Base-by-base conservation (phyloP, 2,329 filamentous ascomycete genomes). In the Cercospora berteroae region DNA sequence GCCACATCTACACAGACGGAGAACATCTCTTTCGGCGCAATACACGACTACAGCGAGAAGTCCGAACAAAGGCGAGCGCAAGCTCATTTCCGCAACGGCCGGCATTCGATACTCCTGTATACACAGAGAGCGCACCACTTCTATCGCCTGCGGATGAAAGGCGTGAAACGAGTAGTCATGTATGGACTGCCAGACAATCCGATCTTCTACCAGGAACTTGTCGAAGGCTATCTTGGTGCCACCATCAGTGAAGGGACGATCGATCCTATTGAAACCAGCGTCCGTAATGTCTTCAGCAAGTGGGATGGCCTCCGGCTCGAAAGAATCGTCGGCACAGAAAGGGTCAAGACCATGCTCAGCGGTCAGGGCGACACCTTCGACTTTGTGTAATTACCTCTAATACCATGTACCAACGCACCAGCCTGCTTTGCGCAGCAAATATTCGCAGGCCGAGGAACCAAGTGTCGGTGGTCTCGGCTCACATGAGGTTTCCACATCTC, bases 51-150 rank as follows among this genome's bases (percentile, higher is more conserved):
- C 79, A 90, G 91, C 0, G 87, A 91, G 56, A 83, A 90, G 7
- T 86, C 89, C 7, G 93, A 96, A 71, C 90, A 93, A 31, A 90
- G 92, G 50, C 88, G 94, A 44, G 93, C 94, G 8, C 86, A 94
- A 25, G 94, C 91, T 12, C 92, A 97, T 77, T 98, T 99, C 80
- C 82, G 93, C 71, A 90, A 84, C 44, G 95, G 94, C 5, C 86
- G 93, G 16, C 91, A 97, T 77, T 88, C 88, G 20, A 86, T 98
- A 18, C 81, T 99, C 44, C 83, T 99, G 16, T 99, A 98, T 81
- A 96, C 94, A 1, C 94, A 96, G 78, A 89, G 95, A 67, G 92
- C 94, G n/a, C 95, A 99, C 80, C 95, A 99, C 80, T 98, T 98
- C 84, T 88, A 93, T 60, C 86, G 95, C n/a, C 93, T 95, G 76